Evolutionary conservation across 176 grass and related monocot species (phyloP).

Genomic region (Elaeis guineensis): DNA sequence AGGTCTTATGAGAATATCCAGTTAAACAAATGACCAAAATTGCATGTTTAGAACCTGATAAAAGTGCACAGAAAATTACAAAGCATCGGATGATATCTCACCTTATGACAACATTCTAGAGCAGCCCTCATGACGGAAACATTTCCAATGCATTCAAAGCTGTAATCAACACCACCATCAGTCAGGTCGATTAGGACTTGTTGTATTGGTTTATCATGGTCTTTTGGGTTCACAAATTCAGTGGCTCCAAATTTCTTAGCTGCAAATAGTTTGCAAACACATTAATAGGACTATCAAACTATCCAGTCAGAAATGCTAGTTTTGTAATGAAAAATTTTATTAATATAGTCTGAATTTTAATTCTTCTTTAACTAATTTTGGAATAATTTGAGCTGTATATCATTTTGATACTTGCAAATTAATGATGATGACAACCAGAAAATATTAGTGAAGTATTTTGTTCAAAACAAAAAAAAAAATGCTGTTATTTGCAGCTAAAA

Average conservation of each 20-base stretch:
- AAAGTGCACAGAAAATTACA: background rate
- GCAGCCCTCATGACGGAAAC: constrained; percentile 91
- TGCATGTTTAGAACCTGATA: too few relatives aligned
- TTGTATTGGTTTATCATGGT: constrained; percentile 88
- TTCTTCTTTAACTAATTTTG: too few relatives aligned
- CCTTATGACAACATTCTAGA: constrained; percentile 98
- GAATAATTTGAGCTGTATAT: too few relatives aligned
- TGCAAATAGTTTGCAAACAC: constrained; percentile 27
- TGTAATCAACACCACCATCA: constrained; percentile 93
- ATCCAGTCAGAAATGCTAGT: too few relatives aligned
- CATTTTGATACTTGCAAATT: too few relatives aligned
- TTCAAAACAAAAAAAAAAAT: too few relatives aligned
- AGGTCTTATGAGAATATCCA: background rate
- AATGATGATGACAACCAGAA: too few relatives aligned
- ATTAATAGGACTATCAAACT: background rate
- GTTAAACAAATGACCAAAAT: background rate
- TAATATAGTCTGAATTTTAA: too few relatives aligned
- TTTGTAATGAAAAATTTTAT: too few relatives aligned
- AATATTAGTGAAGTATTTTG: too few relatives aligned
- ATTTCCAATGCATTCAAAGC: constrained; percentile 98
- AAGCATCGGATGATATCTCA: constrained; percentile 10
- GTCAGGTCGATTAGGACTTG: constrained; percentile 86
- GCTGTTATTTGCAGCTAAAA: too few relatives aligned
- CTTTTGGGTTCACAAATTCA: constrained; percentile 96
- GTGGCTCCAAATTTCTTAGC: constrained; percentile 96